Evolutionary conservation across 371 early-diverging fungal genomes (phyloP).

Genomic region (Batkoa obscura): DNA sequence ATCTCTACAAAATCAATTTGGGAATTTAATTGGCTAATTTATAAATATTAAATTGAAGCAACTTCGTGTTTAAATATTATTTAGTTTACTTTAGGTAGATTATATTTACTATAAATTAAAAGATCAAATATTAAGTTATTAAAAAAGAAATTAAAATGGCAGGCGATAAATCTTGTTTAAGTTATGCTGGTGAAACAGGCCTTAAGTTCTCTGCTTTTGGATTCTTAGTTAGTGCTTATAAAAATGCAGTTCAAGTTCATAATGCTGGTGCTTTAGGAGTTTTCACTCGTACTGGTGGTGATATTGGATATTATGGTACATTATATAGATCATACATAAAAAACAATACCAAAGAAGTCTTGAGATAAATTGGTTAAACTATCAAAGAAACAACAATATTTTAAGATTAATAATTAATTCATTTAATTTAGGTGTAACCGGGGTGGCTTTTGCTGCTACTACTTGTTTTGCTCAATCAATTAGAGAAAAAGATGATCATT

Average conservation of each 20-base stretch:
- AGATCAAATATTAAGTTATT: background rate
- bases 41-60: background rate
- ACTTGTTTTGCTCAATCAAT: background rate
- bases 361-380: no score
- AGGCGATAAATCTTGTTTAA: background rate
- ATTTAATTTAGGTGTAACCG: background rate
- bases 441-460: background rate
- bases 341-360: no score
- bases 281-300: conserved; percentile 6
- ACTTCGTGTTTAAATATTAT: conserved; percentile 8
- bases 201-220: conserved; percentile 5
- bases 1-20: no score
- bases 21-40: no score
- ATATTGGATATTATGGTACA: conserved; percentile 7
- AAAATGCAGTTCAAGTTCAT: conserved; percentile 1
- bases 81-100: background rate
- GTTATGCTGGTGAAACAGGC: background rate
- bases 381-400: no score
- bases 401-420: background rate
- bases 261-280: conserved; percentile 6
- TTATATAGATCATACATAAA: background rate
- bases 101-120: background rate
- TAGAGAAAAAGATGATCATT: background rate
- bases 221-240: conserved; percentile 1
- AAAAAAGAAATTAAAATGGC: background rate